phyloP scores from a whole-genome alignment of 106 monocot species.

The Gastrodia elata region DNA sequence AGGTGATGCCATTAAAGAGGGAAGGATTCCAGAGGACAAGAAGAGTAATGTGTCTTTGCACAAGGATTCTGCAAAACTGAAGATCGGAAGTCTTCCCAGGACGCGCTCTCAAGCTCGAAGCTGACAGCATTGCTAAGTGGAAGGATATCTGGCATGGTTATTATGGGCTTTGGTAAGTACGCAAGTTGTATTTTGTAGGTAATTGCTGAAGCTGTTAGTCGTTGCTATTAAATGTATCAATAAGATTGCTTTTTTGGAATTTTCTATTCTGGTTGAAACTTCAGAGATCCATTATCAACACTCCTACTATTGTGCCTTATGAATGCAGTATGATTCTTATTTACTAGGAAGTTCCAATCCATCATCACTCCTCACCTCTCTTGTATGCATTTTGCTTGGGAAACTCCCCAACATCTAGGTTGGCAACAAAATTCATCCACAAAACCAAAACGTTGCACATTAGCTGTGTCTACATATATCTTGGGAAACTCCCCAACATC shows the following conservation, averaged over 20 bases:
- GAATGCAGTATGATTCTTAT: not conserved
- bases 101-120: not conserved
- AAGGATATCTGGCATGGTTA: not conserved
- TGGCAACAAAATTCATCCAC: too few relatives aligned
- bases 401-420: too few relatives aligned
- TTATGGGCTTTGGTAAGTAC: not conserved
- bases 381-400: too few relatives aligned
- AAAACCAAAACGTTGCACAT: too few relatives aligned
- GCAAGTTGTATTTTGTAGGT: not conserved
- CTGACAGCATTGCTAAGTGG: not conserved
- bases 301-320: not conserved
- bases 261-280: not conserved
- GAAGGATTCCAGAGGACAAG: not conserved
- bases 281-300: not conserved
- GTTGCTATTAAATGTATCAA: not conserved
- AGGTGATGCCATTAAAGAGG: not conserved
- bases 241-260: not conserved
- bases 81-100: not conserved
- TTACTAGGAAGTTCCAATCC: not conserved
- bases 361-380: too few relatives aligned
- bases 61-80: not conserved
- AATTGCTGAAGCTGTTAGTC: not conserved
- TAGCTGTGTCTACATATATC: too few relatives aligned
- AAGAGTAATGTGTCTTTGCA: not conserved
- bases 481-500: too few relatives aligned